These are phyloP conservation scores for Ganoderma multipileum DNA, from an alignment of 1,284 basidiomycete species.

Conservation along the genomic window DNA sequence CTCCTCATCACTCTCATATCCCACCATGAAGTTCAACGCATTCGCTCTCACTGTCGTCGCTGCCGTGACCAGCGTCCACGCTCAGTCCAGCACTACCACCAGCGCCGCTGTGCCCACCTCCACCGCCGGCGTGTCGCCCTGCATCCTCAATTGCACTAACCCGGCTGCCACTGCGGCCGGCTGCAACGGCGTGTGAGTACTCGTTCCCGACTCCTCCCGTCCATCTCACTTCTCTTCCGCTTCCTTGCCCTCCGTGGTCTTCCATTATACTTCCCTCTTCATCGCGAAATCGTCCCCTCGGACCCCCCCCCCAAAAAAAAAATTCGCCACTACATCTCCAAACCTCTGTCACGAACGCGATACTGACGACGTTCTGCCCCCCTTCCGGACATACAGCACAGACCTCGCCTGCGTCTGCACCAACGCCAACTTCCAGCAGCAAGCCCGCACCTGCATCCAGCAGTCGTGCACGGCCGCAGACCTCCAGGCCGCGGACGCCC, in stretches of 20 bases:
- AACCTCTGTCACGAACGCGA: neutral
- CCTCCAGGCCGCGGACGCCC: conserved; percentile 29
- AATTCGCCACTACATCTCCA: neutral
- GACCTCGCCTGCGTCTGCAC: conserved; percentile 39
- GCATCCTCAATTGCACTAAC: conserved; percentile 31
- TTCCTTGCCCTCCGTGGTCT: neutral
- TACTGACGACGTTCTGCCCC: neutral
- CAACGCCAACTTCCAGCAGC: conserved; percentile 34
- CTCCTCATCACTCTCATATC: neutral
- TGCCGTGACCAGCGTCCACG: conserved; percentile 29
- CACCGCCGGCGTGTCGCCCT: conserved; percentile 30
- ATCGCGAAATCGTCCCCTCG: neutral
- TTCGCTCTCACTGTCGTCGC: conserved; percentile 26
- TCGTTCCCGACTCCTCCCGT: neutral
- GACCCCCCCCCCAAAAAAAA: too few relatives aligned
- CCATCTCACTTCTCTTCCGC: neutral
- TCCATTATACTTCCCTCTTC: neutral
- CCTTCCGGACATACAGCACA: conserved; percentile 26
- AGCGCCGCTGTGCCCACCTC: conserved; percentile 25
- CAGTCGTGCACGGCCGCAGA: conserved; percentile 34
- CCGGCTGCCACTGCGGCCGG: conserved; percentile 26
- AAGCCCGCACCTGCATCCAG: conserved; percentile 31
- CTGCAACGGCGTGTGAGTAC: conserved; percentile 34
- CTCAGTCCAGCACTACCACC: conserved; percentile 25
- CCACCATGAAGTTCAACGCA: conserved; percentile 28